Conservation (phyloP, 768 basidiomycete species). For the Coprinellus aureogranulatus region DNA sequence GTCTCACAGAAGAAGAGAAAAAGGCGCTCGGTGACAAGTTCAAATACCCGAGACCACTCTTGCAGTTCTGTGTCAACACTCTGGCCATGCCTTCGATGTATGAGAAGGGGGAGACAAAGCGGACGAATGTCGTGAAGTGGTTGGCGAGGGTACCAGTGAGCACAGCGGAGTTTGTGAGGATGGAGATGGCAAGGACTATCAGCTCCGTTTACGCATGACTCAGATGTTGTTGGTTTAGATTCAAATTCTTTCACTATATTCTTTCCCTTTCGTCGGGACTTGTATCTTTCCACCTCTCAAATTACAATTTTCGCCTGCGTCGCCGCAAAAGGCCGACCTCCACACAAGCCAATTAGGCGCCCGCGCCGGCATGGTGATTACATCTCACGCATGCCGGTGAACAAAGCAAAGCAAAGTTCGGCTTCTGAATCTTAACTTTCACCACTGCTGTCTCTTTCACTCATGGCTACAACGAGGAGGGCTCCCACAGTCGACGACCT, state of each 20-base stretch:
- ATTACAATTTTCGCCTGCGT: no score
- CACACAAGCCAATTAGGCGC: no score
- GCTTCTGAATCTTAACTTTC: no score
- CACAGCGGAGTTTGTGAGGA: not conserved
- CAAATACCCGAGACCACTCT: not conserved
- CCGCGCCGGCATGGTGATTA: no score
- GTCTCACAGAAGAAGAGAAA: not conserved
- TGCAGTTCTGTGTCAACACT: not conserved
- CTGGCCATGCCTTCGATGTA: not conserved
- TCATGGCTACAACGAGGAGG: not conserved
- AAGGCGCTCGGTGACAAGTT: not conserved
- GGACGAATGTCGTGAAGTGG: not conserved
- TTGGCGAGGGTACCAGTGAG: not conserved
- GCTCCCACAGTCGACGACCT: conserved; percentile 32
- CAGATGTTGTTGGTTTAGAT: no score
- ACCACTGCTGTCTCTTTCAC: not conserved
- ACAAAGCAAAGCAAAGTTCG: no score
- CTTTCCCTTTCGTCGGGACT: no score
- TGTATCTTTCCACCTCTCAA: no score
- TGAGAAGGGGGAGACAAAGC: not conserved
- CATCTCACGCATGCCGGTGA: no score
- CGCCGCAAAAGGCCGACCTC: no score
- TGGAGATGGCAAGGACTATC: not conserved
- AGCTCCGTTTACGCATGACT: no score
- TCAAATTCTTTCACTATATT: no score